Base-by-base conservation (phyloP, 2,329 filamentous ascomycete species). In the Amauroascus verrucosus region DNA sequence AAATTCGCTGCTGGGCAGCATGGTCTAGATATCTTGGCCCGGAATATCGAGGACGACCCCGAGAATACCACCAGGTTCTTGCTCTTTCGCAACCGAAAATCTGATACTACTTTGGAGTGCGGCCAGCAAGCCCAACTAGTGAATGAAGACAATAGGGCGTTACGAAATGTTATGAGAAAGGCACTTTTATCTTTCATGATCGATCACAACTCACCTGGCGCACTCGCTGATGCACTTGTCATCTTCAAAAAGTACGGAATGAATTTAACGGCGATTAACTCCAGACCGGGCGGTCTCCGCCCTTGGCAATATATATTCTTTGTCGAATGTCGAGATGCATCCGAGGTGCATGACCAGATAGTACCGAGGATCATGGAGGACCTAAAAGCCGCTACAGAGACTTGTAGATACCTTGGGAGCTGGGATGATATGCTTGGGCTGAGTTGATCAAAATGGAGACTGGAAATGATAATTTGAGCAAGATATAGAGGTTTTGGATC, bases 221-320 rank as follows among this genome's bases (percentile, higher is more conserved):
- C 89, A 9, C 73, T 97, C 57, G 89, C 89, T 2, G 81, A 87
- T 61, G 86, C 84, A 28, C 74, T 97, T 55, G 78, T 83, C 48
- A 86, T 88, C 53, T 97, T 97, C 71, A 82, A 83, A 58, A 74
- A 73, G 6, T 77, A 80, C 60, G 77, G 78, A 4, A 75, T 96
- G 54, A 95, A 96, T 66, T 72, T 97, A 60, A 96, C 90, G 28
- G 91, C 85, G 67, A 95, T 97, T 68, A 90, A 89, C 66, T 89
- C 86, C 59, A 73, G 91, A 58, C 91, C 91, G 4, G 89, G 86
- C 62, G 78, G 86, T 53, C 74, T 78, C 37, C 72, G 75, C 60
- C 81, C 85, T 18, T 97, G 95, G 80, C 83, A 94, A 66, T 97
- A 97, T 71, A 80, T 96, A 35, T 96, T 97, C 72, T 90, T 97